Evolutionary conservation across 768 basidiomycete species (phyloP), one percentile per base, ranked within the genome.

Genomic region (Hemileccinum impolitum): DNA sequence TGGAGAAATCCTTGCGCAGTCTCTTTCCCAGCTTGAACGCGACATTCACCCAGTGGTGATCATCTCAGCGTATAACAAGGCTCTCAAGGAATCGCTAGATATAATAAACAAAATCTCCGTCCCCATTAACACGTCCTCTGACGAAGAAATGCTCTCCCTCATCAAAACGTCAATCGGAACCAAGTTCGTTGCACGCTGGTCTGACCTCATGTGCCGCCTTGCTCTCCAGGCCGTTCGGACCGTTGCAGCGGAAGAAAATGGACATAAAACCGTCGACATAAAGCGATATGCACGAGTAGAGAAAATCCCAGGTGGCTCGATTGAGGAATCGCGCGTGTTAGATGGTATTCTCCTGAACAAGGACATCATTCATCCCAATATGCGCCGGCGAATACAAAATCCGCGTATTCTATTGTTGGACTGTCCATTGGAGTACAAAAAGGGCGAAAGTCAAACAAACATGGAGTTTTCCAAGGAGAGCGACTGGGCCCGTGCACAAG

Each of bases 151-250:
- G 95, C 83, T 98, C 47, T 78, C 89, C 6, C 81, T 99, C 60
- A 98, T 99, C 80, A 96, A 96, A 70, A 95, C 91, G 0, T 95
- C 93, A 34, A 96, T 98, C 71, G 96, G 96, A 15, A 98, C 96
- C 39, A 98, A 98, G 70, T 97, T 98, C 64, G 93, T 94, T 60
- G 84, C 83, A 25, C 84, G 96, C 35, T 98, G 96, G 96, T 86
- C 87, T 1, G 94, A 95, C 64, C 84, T 98, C 54, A 99, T 98
- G 96, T 98, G 95, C 70, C 81, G 75, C 54, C 85, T 99, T 43
- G 96, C 96, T 1, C 75, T 99, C 14, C 80, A 95, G 55, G 95
- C 96, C 4, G 90, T 98, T 7, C 84, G 88, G 15, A 91, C 84
- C 4, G 95, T 99, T 44, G 79, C 93, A 2, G 77, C 80, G 37